These are phyloP conservation scores for Capsicum chinense DNA, from an alignment of 257 asterid species.

Conservation along the genomic window DNA sequence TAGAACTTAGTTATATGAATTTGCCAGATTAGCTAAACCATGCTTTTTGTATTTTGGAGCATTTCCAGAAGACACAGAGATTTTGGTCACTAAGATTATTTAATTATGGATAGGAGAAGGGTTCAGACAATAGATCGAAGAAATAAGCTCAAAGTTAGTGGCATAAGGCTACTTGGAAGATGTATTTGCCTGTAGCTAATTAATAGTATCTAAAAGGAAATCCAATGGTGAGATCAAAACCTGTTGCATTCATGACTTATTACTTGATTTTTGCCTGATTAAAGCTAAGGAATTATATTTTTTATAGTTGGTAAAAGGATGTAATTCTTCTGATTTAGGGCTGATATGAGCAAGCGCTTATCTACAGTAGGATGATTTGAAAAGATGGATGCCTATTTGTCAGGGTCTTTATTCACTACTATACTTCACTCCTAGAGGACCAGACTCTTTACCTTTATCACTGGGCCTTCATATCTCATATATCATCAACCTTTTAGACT, in stretches of 20 bases:
- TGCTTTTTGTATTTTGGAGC: constrained; percentile 27
- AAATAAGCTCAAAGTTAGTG: constrained; percentile 14
- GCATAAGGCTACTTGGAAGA: constrained; percentile 39
- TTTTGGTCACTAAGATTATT: constrained; percentile 30
- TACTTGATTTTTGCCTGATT: too few species aligned
- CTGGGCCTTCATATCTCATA: background rate
- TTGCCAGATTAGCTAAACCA: constrained; percentile 34
- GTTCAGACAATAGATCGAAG: constrained; percentile 26
- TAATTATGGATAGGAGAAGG: constrained; percentile 45
- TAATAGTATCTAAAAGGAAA: too few species aligned
- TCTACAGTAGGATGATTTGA: too few species aligned
- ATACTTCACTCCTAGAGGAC: background rate
- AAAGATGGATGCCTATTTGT: too few species aligned
- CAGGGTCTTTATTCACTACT: constrained; percentile 14
- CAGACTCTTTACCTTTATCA: background rate
- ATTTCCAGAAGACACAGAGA: constrained; percentile 32
- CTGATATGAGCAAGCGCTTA: too few species aligned
- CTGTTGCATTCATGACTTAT: too few species aligned
- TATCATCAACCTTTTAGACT: constrained; percentile 22
- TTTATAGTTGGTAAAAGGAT: background rate
- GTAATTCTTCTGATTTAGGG: background rate
- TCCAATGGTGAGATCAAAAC: constrained; percentile 32
- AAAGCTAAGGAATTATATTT: constrained; percentile 29
- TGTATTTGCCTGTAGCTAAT: constrained; percentile 26
- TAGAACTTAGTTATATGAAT: constrained; percentile 40